These are phyloP conservation scores for Leishmania tropica DNA, from an alignment of 208 protist species.

Conservation along the genomic window DNA sequence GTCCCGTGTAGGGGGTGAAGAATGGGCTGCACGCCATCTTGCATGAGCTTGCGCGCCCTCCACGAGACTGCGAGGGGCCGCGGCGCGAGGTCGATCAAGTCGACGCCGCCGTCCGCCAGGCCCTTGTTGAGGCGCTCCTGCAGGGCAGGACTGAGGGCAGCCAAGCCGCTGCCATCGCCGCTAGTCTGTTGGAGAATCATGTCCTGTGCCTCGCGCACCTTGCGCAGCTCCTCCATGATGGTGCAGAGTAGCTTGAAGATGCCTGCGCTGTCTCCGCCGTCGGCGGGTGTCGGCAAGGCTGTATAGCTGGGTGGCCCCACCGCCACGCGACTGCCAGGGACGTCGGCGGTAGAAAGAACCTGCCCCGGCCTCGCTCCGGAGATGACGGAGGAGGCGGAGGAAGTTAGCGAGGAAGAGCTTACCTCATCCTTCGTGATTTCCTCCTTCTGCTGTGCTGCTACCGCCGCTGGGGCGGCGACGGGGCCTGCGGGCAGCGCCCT, in stretches of 20 bases:
- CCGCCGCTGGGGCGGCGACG: not conserved
- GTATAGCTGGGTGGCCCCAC: not conserved
- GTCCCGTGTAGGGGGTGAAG: constrained; percentile 70
- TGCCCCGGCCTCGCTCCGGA: constrained; percentile 2
- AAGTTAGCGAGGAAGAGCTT: constrained; percentile 4
- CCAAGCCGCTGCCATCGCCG: constrained; percentile 11
- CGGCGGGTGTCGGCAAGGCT: not conserved
- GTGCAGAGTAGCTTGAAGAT: constrained; percentile 84
- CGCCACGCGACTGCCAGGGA: not conserved
- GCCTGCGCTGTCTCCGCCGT: constrained; percentile 23
- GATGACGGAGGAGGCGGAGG: constrained; percentile 2
- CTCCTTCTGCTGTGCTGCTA: not conserved
- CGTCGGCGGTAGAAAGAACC: constrained; percentile 29
- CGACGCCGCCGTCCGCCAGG: constrained; percentile 50
- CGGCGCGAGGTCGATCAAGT: constrained; percentile 74
- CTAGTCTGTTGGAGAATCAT: constrained; percentile 38
- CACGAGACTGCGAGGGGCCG: constrained; percentile 74
- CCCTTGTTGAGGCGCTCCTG: constrained; percentile 50
- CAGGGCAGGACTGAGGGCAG: constrained; percentile 40
- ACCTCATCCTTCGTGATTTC: constrained; percentile 22
- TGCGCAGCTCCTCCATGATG: constrained; percentile 87
- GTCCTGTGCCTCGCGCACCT: constrained; percentile 76
- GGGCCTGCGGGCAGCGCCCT: constrained; percentile 3
- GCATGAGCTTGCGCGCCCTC: constrained; percentile 54
- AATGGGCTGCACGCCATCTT: constrained; percentile 73